Conservation (phyloP, 108 stramenopile species). For the Pseudonitzschia pungens region DNA sequence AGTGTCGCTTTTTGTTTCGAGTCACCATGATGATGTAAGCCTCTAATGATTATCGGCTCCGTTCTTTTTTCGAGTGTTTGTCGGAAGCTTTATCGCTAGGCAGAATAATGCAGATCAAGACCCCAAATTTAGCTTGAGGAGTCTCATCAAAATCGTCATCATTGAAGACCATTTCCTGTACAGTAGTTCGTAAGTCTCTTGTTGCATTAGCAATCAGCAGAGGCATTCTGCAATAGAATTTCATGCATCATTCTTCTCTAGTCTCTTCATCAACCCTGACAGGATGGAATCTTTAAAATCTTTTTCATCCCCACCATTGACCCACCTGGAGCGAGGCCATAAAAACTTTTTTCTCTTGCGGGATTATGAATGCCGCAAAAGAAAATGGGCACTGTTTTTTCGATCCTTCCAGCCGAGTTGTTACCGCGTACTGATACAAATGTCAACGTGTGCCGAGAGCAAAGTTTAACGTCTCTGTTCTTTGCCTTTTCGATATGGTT, state of each 20-base stretch:
- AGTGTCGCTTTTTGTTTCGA: too few species aligned
- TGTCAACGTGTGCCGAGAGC: conserved; percentile 57
- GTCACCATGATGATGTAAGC: too few species aligned
- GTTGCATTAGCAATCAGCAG: too few species aligned
- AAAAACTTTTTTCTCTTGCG: conserved; percentile 39
- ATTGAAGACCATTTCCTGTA: too few species aligned
- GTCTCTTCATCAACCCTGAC: neutral
- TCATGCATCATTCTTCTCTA: neutral
- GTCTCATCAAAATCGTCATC: too few species aligned
- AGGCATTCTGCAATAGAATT: neutral
- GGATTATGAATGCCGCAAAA: conserved; percentile 83
- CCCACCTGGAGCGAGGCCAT: conserved; percentile 62
- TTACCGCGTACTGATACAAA: conserved; percentile 22
- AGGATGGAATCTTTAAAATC: neutral
- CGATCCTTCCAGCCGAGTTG: conserved; percentile 5
- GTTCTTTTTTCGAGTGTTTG: too few species aligned
- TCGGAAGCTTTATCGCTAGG: too few species aligned
- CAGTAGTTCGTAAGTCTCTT: too few species aligned
- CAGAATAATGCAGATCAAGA: too few species aligned
- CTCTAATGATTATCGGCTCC: too few species aligned
- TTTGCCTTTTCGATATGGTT: conserved; percentile 17
- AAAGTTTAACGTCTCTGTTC: conserved; percentile 45
- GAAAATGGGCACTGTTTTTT: conserved; percentile 44
- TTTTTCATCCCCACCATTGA: conserved; percentile 13
- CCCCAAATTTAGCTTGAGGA: too few species aligned